Base-by-base conservation (phyloP, 352 stramenopile species). In the Pythium rishiriense region DNA sequence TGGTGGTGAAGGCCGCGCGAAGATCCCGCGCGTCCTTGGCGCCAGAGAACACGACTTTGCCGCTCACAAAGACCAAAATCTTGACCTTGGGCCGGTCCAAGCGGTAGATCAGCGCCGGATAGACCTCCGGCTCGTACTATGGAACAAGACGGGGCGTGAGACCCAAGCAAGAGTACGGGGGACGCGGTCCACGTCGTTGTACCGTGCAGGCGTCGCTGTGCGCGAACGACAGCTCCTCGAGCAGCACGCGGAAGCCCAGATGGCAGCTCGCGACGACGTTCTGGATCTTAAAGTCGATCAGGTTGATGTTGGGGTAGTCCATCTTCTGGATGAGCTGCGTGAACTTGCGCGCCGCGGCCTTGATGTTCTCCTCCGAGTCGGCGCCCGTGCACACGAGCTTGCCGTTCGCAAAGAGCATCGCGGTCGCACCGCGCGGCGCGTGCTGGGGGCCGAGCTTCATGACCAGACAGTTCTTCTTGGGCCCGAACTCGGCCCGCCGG, bases 61-160 rank as follows among this genome's bases (percentile, higher is more conserved):
- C 98, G 57, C 91, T 94, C 22, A 99, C 97, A 78, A 99, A 99
- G 55, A 99, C 98, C 22, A 99, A 78, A n/a, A 99, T 84, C 52
- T 99, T 98, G 14, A 99, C 93, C 57, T 98, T 93, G 25, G 97
- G 97, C 51, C 96, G 89, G 19, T 96, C 83, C 64, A 99, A 86
- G 15, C 97, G 87, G 78, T 99, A 99, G 75, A 99, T 98, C 19
- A 99, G 75, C 42, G 97, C 98, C 14, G 97, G 97, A 69, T 99
- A 99, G 33, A 99, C 72, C 73, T 99, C 98, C 5, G 98, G 98
- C 73, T 99, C 98, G 68, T 99, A 99, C 68, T 96, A 72, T 19
- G 60, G 0, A 46, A 11, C 5, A 49, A 3, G 17, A 49, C 5
- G 11, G 31, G 31, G 6, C 6, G 11, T 37, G 31, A 37, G 11